Base-by-base conservation (phyloP, 2,329 filamentous ascomycete species). In the Calonectria honghensis region DNA sequence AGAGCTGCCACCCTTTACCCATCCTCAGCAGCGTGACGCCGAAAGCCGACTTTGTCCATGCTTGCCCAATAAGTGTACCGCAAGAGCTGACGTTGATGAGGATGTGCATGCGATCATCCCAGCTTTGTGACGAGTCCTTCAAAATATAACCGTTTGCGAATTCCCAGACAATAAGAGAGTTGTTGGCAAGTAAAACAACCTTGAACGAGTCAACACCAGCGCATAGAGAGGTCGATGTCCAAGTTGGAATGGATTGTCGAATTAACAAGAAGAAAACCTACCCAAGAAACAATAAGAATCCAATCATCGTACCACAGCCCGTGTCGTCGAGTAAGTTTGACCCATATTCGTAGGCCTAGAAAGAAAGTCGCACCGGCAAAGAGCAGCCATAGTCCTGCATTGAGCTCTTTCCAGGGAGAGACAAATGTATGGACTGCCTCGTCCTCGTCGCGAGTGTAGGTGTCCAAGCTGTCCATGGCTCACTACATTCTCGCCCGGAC, bases 51-150 rank as follows among this genome's bases (percentile, higher is more conserved):
- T 85, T 85, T 61, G 83, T 83, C 76, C 75, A 80, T 6, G 84
- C 81, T 74, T 85, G 84, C 0, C 82, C 83, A 65, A 86, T 81
- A 31, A 85, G 70, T 14, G 83, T 85, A 41, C 83, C 83, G 75
- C 83, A 85, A 1, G 84, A 85, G 3, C 84, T 84, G 16, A 84
- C 80, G 75, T 87, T 88, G 83, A 90, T 89, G 70, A 90, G 76
- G 57, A 90, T 89, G 78, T 88, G 87, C 88, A 90, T 90, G 69
- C 85, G 85, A 75, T 89, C 87, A 73, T 88, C 86, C 89, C 89
- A 90, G 24, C 82, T 78, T n/a, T 86, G 79, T 1, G 83, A 79
- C 6, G 83, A 83, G 74, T 83, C 76, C 35, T 83, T 68, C 45
- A 84, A 81, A 1, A 88, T 85, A 74, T 90, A 90, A 66, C 88